Evolutionary conservation across 441 rosid species (phyloP).

Genomic region (Adansonia madagascariensis): DNA sequence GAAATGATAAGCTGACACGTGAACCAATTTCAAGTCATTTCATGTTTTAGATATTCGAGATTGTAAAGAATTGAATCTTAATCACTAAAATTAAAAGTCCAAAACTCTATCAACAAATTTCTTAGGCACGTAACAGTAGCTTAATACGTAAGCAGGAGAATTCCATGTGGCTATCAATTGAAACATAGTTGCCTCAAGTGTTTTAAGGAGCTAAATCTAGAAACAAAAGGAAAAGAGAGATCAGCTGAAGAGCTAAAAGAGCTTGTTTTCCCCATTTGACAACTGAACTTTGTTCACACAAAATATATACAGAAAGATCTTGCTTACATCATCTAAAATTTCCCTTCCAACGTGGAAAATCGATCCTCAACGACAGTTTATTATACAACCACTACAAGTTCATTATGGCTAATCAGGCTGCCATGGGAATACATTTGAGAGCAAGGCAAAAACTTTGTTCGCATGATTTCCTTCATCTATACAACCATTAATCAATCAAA

Average conservation of each 20-base stretch:
- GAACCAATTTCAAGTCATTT: background rate
- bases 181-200: background rate
- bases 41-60: no score
- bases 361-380: background rate
- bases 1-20: background rate
- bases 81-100: no score
- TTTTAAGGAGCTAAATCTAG: background rate
- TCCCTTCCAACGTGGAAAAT: background rate
- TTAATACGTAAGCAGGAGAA: background rate
- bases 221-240: background rate
- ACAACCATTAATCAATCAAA: background rate
- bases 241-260: background rate
- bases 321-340: background rate
- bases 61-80: no score
- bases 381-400: background rate
- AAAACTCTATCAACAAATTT: no score
- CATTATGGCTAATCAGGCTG: background rate
- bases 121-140: background rate
- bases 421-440: background rate
- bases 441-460: background rate
- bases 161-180: background rate
- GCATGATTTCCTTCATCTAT: background rate
- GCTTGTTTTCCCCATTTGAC: background rate
- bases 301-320: background rate
- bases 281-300: background rate